Conservation (phyloP, 495 filamentous ascomycete species). For the Pyrenula massariospora region DNA sequence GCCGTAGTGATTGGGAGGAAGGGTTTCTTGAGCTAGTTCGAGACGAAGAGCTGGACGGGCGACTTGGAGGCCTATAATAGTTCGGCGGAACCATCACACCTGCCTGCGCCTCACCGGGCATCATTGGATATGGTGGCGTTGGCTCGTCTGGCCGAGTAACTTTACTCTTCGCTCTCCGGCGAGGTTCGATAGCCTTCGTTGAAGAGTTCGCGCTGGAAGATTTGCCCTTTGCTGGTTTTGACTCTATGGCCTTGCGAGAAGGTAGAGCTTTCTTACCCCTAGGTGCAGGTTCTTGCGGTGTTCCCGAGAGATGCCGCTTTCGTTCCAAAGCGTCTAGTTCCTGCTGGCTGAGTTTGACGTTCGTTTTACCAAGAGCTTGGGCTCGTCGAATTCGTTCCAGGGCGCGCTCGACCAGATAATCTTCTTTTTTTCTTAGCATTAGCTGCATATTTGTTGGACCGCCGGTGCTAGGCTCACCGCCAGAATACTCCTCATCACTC, state of each 20-base stretch:
- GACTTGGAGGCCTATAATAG: constrained; percentile 3
- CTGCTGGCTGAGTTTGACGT: constrained; percentile 62
- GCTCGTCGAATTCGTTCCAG: constrained; percentile 66
- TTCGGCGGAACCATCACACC: constrained; percentile 1
- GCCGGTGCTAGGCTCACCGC: constrained; percentile 35
- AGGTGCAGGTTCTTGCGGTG: constrained; percentile 11
- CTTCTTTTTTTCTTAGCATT: constrained; percentile 54
- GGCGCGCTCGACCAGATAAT: constrained; percentile 60
- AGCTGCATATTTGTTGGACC: constrained; percentile 28
- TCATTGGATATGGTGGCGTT: not conserved
- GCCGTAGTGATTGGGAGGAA: constrained; percentile 25
- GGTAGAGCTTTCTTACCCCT: constrained; percentile 13
- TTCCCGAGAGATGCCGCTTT: constrained; percentile 42
- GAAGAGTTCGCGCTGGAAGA: constrained; percentile 4
- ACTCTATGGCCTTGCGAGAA: constrained; percentile 6
- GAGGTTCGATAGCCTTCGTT: constrained; percentile 7
- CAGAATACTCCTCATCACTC: constrained; percentile 42
- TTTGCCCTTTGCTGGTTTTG: constrained; percentile 7
- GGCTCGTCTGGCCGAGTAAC: not conserved
- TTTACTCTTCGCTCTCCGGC: constrained; percentile 6
- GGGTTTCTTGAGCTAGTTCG: constrained; percentile 23
- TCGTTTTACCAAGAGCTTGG: constrained; percentile 56
- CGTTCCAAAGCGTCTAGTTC: constrained; percentile 70
- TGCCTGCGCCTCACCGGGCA: not conserved
- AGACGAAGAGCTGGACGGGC: constrained; percentile 20